Base-by-base conservation (phyloP, 176 grass and related monocot genomes). In the Raddia guianensis region DNA sequence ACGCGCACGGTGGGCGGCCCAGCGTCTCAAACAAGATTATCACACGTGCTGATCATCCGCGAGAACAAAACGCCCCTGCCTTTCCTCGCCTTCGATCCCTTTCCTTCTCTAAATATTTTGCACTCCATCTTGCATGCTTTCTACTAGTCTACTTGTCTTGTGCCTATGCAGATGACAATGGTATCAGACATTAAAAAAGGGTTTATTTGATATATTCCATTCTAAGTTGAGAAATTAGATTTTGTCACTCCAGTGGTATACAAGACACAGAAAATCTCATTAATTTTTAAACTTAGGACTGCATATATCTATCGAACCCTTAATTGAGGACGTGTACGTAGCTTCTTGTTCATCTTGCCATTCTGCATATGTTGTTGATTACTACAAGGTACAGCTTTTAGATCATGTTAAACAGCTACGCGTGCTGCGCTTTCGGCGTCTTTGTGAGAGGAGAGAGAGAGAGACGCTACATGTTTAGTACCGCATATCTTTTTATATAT, bases 1-100 rank as follows among this genome's bases (percentile, higher is more conserved):
- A 27, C 27, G 27, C 27, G 27, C 27, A 43, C 33, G 33, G 14
- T 63, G 63, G 52, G 70, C 78, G 33, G 54, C 78, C 78, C 11
- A 2, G 66, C 8, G 6, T 45, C 77, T 40, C 16, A 84, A 45
- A 88, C 52, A 80, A 84, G 69, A 61, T 80, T 84, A 70, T 62
- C 63, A 16, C 9, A 16, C 54, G 9, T 16, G 69, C 37, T 40
- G 12, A 27, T 60, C 51, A 16, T 56, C 48, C 52, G 71, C 51
- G 16, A 40, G 73, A 78, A 40, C 20, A 44, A 11, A 40, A 0
- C 1, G 12, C 34, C 11, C 18, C 13, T 1, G 9, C 10, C 6
- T 20, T 60, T 5, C 58, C 27, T 27, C 14, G 18, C 6, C 11
- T 19, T 2, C n/a, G 7, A 6, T 20, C 49, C 9, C 58, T 45